Conservation (phyloP, 495 filamentous ascomycete genomes). For the Penicillium lividum region DNA sequence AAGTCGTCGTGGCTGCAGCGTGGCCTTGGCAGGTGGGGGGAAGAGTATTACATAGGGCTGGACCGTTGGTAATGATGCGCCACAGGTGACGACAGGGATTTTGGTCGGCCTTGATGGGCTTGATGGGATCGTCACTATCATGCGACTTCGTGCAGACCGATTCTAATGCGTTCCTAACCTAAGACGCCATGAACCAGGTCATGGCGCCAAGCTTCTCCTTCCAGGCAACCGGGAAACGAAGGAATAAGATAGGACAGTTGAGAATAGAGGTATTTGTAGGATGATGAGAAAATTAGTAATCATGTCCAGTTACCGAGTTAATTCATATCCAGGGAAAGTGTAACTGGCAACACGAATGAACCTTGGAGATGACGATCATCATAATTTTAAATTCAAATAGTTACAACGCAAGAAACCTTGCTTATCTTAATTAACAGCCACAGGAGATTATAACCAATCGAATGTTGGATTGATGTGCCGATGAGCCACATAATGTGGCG, state of each 20-base stretch:
- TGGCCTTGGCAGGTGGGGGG: constrained; percentile 27
- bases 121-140: constrained; percentile 5
- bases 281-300: neutral
- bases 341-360: neutral
- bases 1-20: constrained; percentile 9
- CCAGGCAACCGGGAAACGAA: constrained; percentile 32
- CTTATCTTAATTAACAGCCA: constrained; percentile 6
- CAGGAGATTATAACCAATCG: constrained; percentile 6
- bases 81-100: constrained; percentile 4
- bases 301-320: neutral
- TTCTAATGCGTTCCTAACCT: neutral
- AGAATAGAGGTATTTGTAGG: constrained; percentile 2
- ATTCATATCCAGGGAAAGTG: too few species aligned
- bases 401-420: neutral
- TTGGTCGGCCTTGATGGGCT: neutral
- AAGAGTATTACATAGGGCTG: constrained; percentile 22
- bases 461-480: neutral
- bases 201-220: constrained; percentile 20
- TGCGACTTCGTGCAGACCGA: constrained; percentile 3
- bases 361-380: neutral
- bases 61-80: constrained; percentile 17
- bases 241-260: constrained; percentile 22
- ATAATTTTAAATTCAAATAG: constrained; percentile 3
- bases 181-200: constrained; percentile 3
- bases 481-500: constrained; percentile 18